phyloP scores from a whole-genome alignment of 768 basidiomycete genomes.

The Agrocybe pediades region DNA sequence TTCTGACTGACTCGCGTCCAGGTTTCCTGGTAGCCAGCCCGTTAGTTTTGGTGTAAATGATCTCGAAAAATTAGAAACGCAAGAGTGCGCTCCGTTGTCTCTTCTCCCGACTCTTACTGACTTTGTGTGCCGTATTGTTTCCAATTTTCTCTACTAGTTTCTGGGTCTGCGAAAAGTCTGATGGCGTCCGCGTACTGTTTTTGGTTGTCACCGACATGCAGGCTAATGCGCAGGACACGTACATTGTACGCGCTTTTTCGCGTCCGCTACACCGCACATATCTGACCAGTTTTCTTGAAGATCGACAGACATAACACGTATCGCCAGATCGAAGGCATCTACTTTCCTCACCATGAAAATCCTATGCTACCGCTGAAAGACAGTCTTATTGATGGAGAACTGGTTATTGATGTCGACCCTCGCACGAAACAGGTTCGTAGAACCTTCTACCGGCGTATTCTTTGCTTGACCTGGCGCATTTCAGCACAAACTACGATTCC shows the following conservation, averaged over 20 bases:
- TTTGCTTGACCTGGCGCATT: constrained; percentile 7
- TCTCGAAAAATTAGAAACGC: constrained; percentile 72
- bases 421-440: constrained; percentile 62
- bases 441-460: not conserved
- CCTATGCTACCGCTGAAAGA: constrained; percentile 67
- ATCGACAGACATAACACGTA: constrained; percentile 95
- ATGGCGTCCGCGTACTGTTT: constrained; percentile 89
- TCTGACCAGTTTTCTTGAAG: constrained; percentile 39
- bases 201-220: constrained; percentile 65
- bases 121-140: constrained; percentile 3
- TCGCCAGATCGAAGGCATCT: constrained; percentile 71
- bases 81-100: constrained; percentile 62
- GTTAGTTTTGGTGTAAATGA: constrained; percentile 81
- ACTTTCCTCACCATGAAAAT: constrained; percentile 88
- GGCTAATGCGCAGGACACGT: constrained; percentile 60
- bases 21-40: constrained; percentile 96
- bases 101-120: not conserved
- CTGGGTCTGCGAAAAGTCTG: constrained; percentile 99
- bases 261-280: not conserved
- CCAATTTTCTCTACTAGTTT: constrained; percentile 53
- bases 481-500: constrained; percentile 79
- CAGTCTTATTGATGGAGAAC: constrained; percentile 90
- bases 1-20: constrained; percentile 26
- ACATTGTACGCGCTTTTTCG: constrained; percentile 59
- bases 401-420: constrained; percentile 89